Conservation (phyloP, 106 monocot genomes). For the Apostasia shenzhenica region DNA sequence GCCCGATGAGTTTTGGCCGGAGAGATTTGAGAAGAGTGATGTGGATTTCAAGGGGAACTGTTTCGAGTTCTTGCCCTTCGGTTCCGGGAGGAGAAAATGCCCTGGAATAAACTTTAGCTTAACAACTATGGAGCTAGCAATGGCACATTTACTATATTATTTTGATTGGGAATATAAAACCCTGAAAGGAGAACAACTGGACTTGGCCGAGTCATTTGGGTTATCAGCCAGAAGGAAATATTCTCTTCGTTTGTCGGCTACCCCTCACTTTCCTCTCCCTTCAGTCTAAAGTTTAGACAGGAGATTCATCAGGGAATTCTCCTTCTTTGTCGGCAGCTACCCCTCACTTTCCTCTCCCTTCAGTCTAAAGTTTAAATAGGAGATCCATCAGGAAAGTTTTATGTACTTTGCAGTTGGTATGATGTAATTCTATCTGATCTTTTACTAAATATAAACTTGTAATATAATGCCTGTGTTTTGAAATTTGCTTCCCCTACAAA, state of each 20-base stretch:
- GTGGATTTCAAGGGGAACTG: background rate
- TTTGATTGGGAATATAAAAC: conserved; percentile 6
- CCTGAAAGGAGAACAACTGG: background rate
- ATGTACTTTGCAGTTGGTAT: no score
- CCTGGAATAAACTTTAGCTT: conserved; percentile 1
- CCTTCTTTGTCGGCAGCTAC: no score
- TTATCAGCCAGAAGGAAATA: background rate
- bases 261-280: background rate
- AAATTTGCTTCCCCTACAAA: no score
- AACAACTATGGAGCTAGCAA: background rate
- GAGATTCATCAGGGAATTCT: no score
- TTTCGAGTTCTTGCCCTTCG: conserved; percentile 13
- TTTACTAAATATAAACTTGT: no score
- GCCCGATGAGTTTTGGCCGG: background rate
- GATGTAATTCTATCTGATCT: no score
- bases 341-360: no score
- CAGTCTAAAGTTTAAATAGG: no score
- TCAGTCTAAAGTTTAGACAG: no score
- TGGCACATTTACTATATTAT: conserved; percentile 1
- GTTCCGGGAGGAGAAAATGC: conserved; percentile 12
- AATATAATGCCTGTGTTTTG: no score
- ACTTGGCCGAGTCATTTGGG: conserved; percentile 10
- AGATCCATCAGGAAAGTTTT: no score
- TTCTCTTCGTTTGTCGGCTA: background rate
- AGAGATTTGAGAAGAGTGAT: conserved; percentile 2